Evolutionary conservation across 306 rosid species (phyloP).

Genomic region (Cyamopsis tetragonoloba): DNA sequence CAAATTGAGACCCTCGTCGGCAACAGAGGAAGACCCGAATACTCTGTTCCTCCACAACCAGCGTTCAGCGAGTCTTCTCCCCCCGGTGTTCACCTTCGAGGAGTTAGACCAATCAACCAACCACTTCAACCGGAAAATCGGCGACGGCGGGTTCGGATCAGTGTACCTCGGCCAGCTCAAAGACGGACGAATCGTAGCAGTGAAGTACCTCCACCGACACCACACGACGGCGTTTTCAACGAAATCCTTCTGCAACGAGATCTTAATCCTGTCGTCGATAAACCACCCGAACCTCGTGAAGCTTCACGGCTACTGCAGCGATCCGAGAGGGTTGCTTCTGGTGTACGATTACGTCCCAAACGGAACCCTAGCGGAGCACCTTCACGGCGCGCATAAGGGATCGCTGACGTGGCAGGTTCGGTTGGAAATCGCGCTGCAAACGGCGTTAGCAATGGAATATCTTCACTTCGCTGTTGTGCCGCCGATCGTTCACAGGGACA

Average conservation of each 20-base stretch:
- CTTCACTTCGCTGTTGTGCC: conserved; percentile 77
- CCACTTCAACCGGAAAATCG: conserved; percentile 80
- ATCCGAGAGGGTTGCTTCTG: conserved; percentile 73
- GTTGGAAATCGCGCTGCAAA: conserved; percentile 72
- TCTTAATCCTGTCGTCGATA: conserved; percentile 75
- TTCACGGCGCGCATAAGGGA: conserved; percentile 52
- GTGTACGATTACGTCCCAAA: conserved; percentile 85
- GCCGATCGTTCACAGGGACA: conserved; percentile 85
- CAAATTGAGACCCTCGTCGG: conserved; percentile 16
- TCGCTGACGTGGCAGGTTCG: conserved; percentile 68
- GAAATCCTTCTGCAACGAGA: conserved; percentile 91
- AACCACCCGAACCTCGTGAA: conserved; percentile 84
- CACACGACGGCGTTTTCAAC: conserved; percentile 52
- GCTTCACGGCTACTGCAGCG: conserved; percentile 94
- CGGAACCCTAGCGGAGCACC: conserved; percentile 87
- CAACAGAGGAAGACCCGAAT: conserved; percentile 62
- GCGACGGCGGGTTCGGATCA: conserved; percentile 95
- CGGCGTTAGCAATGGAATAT: conserved; percentile 90
- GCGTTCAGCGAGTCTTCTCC: conserved; percentile 63
- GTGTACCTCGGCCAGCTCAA: conserved; percentile 70
- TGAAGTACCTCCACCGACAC: conserved; percentile 76
- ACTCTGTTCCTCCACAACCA: conserved; percentile 69
- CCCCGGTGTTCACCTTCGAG: conserved; percentile 83
- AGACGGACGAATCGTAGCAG: conserved; percentile 73
- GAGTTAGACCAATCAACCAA: conserved; percentile 69